A percentile compares a stretch with the other conserved stretches of the same genome.
These are phyloP conservation scores for Candida fluviatilis DNA, from an alignment of 805 yeast genomes.

Conservation along the genomic window DNA sequence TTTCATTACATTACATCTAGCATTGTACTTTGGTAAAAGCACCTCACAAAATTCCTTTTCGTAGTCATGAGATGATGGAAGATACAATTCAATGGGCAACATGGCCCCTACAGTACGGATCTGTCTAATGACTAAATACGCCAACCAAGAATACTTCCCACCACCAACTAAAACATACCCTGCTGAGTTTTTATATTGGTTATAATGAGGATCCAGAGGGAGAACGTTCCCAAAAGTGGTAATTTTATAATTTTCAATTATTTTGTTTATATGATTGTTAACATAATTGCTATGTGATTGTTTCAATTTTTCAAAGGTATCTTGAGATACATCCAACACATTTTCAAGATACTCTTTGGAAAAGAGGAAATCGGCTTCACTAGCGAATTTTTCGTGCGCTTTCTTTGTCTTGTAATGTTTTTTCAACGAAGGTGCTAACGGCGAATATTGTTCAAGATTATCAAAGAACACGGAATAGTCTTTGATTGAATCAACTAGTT, in stretches of 20 bases:
- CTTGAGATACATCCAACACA: conserved; percentile 38
- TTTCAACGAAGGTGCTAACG: conserved; percentile 38
- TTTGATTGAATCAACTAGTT: conserved; percentile 4
- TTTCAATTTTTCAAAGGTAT: conserved; percentile 29
- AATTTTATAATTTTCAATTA: conserved; percentile 21
- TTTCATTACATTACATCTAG: conserved; percentile 45
- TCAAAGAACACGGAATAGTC: conserved; percentile 30
- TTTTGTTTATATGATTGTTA: conserved; percentile 22
- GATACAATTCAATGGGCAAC: conserved; percentile 50
- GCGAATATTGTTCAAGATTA: conserved; percentile 28
- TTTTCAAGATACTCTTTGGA: conserved; percentile 42
- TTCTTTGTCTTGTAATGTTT: conserved; percentile 36
- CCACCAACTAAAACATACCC: conserved; percentile 53
- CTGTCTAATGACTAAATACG: conserved; percentile 46
- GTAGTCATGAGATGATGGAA: conserved; percentile 41
- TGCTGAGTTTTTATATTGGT: conserved; percentile 22
- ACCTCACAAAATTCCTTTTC: conserved; percentile 44
- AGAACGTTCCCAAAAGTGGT: conserved; percentile 33
- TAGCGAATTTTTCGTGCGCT: conserved; percentile 42
- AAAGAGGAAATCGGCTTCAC: conserved; percentile 39
- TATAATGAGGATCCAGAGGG: conserved; percentile 38
- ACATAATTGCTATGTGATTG: conserved; percentile 35
- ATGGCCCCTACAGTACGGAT: conserved; percentile 39
- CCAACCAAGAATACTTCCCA: conserved; percentile 47
- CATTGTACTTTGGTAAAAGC: conserved; percentile 40